phyloP scores from a whole-genome alignment of 352 stramenopile species.

The Globisporangium lucens region DNA sequence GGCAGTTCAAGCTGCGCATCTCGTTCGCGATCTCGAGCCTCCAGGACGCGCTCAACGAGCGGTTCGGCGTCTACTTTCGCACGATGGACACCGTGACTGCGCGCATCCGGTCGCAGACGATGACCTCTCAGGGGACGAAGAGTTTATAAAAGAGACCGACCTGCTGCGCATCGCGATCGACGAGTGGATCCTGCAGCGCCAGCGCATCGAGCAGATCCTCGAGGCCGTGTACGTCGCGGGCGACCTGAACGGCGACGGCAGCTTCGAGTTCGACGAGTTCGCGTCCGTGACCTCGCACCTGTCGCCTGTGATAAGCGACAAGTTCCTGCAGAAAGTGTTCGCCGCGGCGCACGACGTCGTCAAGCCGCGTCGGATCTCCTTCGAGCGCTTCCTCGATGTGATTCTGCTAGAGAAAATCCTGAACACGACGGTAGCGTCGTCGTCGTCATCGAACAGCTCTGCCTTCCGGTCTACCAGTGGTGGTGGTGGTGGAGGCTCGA shows the following conservation, averaged over 20 bases:
- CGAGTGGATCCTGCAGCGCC: conserved; percentile 48
- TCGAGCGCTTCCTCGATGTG: conserved; percentile 55
- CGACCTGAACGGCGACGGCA: conserved; percentile 65
- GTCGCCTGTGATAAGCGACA: conserved; percentile 47
- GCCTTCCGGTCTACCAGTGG: conserved; percentile 5
- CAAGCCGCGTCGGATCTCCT: conserved; percentile 61
- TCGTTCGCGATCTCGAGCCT: conserved; percentile 44
- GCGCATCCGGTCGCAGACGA: conserved; percentile 36
- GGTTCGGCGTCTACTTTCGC: conserved; percentile 66
- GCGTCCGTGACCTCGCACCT: conserved; percentile 54
- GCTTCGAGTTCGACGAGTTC: conserved; percentile 76
- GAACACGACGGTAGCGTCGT: conserved; percentile 20
- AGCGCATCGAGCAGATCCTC: conserved; percentile 64
- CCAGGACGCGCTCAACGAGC: conserved; percentile 51
- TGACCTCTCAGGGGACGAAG: conserved; percentile 32
- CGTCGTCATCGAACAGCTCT: neutral
- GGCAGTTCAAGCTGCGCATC: conserved; percentile 62
- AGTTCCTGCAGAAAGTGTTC: conserved; percentile 59
- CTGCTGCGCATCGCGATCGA: conserved; percentile 57
- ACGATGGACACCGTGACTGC: conserved; percentile 40
- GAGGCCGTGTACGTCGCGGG: conserved; percentile 66
- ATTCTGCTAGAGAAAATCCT: conserved; percentile 53
- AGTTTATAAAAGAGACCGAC: conserved; percentile 64
- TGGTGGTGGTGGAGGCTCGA: neutral
- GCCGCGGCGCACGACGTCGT: conserved; percentile 54